These are phyloP conservation scores for Melampsora abietis-canadensis DNA, from an alignment of 1,284 basidiomycete genomes.

Conservation along the genomic window DNA sequence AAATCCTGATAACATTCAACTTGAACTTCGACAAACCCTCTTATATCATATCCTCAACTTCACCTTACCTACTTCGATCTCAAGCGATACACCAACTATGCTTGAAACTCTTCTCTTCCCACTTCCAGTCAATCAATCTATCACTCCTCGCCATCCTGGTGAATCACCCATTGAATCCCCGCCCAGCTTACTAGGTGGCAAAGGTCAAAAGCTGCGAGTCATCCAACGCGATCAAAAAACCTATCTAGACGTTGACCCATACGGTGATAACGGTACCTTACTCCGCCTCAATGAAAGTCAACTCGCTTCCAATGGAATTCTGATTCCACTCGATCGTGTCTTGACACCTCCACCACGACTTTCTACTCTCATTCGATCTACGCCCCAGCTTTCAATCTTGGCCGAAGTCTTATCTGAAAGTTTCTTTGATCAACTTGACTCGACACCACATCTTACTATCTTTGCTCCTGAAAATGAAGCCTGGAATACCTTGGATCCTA, in stretches of 20 bases:
- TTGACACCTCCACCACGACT: conserved; percentile 44
- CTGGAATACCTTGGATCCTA: conserved; percentile 61
- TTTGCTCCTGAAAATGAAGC: conserved; percentile 85
- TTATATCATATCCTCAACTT: conserved; percentile 93
- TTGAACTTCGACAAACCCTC: conserved; percentile 79
- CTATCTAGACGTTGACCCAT: conserved; percentile 5
- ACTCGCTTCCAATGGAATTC: conserved; percentile 68
- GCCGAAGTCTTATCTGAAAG: conserved; percentile 52
- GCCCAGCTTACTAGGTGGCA: conserved; percentile 53
- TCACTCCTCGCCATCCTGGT: conserved; percentile 59
- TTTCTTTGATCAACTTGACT: conserved; percentile 46
- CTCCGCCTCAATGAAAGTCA: conserved; percentile 61
- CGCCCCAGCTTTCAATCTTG: conserved; percentile 50
- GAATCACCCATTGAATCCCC: conserved; percentile 66
- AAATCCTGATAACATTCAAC: conserved; percentile 72
- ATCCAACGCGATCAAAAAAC: conserved; percentile 49
- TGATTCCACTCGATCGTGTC: conserved; percentile 62
- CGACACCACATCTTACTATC: conserved; percentile 68
- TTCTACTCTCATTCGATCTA: conserved; percentile 48
- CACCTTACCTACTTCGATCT: conserved; percentile 58
- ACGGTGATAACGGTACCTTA: conserved; percentile 55
- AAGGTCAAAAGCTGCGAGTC: conserved; percentile 65
- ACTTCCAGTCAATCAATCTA: conserved; percentile 46
- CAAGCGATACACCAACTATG: not conserved
- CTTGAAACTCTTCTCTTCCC: conserved; percentile 50